Base-by-base conservation (phyloP, 148 eudicot species). In the Gaultheria prostrata region DNA sequence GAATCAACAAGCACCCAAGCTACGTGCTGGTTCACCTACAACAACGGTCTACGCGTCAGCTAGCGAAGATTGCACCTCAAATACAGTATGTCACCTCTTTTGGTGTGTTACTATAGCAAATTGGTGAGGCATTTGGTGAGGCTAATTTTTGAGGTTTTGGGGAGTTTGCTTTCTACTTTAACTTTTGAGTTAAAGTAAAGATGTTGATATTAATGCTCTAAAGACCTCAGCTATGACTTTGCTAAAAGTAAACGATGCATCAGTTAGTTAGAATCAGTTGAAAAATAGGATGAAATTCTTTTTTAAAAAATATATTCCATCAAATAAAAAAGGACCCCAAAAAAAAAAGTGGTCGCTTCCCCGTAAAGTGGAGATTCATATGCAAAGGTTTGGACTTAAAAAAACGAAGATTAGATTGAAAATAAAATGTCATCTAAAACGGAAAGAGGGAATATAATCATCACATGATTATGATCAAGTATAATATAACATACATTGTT, bases 361-460 rank as follows among this genome's bases (percentile, higher is more conserved):
- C 39, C 8, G 13, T 67, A 28, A 30, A 28, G 72, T 12, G 72
- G 72, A 26, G 72, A 67, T 67, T 28, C 18, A 67, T 67, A 67
- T 67, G 72, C 33, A 67, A 67, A 67, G 33, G 13, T 67, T 67
- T 67, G 17, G 72, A 67, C 35, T 67, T 26, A 10, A 12, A 28
- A 28, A 12, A 28, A n/a, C 32, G 1, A 65, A 26, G 71, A 65
- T 65, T 65, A 65, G 67, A 2, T 65, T 63, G 21, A 21, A 61
- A 61, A 28, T 3, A 67, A 13, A 28, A 65, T 26, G 71, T 65
- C 35, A 65, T 67, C 35, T 4, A 28, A 12, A 1, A 35, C 35
- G 72, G 72, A 67, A 67, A 67, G 35, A 17, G 69, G 72, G 72
- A 67, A 67, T 67, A 67, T 28, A 67, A 26, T 67, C 72, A 30